These are phyloP conservation scores for Diacronema lutheri DNA, from an alignment of 78 protist species.

Conservation along the genomic window DNA sequence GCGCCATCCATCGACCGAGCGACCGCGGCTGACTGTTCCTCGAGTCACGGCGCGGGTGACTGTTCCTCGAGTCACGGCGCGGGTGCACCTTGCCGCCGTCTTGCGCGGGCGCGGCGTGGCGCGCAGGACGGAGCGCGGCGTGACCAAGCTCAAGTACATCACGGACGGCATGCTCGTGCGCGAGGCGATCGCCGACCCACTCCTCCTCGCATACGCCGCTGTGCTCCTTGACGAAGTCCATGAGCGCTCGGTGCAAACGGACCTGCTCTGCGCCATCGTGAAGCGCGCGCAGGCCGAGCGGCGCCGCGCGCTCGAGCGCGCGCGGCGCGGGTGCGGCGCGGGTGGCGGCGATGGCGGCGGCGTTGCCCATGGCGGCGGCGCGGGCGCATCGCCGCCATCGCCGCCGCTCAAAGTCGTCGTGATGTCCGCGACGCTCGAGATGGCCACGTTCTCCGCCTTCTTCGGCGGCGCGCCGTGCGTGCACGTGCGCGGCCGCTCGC, in stretches of 20 bases:
- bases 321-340: no score
- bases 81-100: conserved; percentile 47
- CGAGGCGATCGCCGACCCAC: conserved; percentile 56
- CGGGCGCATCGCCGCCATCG: not conserved
- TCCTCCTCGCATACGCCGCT: conserved; percentile 3
- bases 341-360: no score
- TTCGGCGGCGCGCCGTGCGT: not conserved
- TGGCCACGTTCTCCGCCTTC: conserved; percentile 46
- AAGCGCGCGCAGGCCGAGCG: conserved; percentile 27
- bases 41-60: not conserved
- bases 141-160: conserved; percentile 61
- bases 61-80: conserved; percentile 54
- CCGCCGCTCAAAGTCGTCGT: conserved; percentile 42
- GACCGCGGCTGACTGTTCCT: no score
- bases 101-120: no score
- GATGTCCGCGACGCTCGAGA: conserved; percentile 90
- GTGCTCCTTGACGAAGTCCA: conserved; percentile 89
- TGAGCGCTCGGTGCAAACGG: conserved; percentile 85
- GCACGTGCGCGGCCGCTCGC: conserved; percentile 8
- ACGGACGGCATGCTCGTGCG: conserved; percentile 85
- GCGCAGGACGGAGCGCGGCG: not conserved
- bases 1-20: no score
- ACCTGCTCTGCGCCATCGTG: conserved; percentile 74
- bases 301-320: not conserved
- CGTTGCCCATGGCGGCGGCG: not conserved